phyloP scores from a whole-genome alignment of 768 basidiomycete species.

The Rossbeevera mucosa region DNA sequence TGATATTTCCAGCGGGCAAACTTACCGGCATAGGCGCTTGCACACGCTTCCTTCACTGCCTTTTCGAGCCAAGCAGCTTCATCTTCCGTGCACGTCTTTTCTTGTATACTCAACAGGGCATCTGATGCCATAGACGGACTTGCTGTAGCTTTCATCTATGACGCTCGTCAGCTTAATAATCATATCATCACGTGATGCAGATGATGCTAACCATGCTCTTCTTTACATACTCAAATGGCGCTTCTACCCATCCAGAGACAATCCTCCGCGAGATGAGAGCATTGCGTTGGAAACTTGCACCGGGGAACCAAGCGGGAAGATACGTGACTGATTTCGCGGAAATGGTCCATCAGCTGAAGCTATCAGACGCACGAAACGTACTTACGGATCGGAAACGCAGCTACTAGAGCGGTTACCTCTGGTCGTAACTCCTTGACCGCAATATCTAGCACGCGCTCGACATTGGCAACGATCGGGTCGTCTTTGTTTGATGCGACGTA shows the following conservation, averaged over 20 bases:
- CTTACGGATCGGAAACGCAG: conserved; percentile 18
- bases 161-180: neutral
- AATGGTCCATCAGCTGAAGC: neutral
- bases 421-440: conserved; percentile 14
- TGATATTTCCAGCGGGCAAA: neutral
- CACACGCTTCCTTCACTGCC: conserved; percentile 21
- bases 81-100: neutral
- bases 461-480: conserved; percentile 18
- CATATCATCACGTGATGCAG: neutral
- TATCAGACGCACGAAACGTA: neutral
- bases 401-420: conserved; percentile 13
- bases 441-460: conserved; percentile 11
- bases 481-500: conserved; percentile 13
- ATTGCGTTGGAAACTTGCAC: conserved; percentile 17
- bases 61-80: conserved; percentile 15
- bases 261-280: conserved; percentile 10
- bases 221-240: conserved; percentile 24
- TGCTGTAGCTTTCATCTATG: conserved; percentile 18
- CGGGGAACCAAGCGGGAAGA: conserved; percentile 24
- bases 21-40: conserved; percentile 19
- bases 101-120: conserved; percentile 13
- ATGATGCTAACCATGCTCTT: conserved; percentile 15
- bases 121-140: conserved; percentile 24
- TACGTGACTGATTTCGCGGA: conserved; percentile 9
- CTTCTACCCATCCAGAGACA: conserved; percentile 12